Evolutionary conservation across 2,329 filamentous ascomycete genomes (phyloP).

Genomic region (Aspergillus bombycis): DNA sequence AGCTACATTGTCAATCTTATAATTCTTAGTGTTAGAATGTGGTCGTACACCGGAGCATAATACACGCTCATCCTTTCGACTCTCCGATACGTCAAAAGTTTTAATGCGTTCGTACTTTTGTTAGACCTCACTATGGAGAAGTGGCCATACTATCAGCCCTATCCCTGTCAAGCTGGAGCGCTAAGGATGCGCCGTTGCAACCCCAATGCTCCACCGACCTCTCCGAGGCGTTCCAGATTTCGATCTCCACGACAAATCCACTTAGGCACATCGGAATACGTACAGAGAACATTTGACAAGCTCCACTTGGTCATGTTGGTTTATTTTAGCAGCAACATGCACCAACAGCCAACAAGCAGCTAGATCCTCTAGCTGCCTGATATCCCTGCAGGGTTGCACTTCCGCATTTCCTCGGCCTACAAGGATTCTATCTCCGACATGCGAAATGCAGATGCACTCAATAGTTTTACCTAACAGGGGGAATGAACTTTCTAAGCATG

Average conservation of each 20-base stretch:
- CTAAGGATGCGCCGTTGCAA: neutral
- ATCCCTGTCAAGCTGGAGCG: neutral
- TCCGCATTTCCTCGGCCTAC: neutral
- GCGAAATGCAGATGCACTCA: neutral
- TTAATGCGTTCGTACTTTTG: neutral
- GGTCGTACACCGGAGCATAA: neutral
- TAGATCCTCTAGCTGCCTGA: neutral
- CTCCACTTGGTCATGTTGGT: neutral
- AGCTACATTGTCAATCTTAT: neutral
- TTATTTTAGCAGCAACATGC: neutral
- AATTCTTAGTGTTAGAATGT: neutral
- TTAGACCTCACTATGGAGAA: neutral
- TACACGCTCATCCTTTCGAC: too few relatives aligned
- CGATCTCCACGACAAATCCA: neutral
- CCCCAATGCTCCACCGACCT: neutral
- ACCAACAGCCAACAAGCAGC: neutral
- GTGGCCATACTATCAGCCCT: neutral
- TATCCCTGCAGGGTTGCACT: neutral
- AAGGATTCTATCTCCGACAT: neutral
- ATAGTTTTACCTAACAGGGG: neutral
- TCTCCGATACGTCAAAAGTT: neutral
- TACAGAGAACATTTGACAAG: neutral
- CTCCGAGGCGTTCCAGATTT: neutral
- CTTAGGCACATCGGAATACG: neutral
- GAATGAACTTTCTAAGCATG: neutral